Base-by-base conservation (phyloP, 441 rosid species). In the Hura crepitans region DNA sequence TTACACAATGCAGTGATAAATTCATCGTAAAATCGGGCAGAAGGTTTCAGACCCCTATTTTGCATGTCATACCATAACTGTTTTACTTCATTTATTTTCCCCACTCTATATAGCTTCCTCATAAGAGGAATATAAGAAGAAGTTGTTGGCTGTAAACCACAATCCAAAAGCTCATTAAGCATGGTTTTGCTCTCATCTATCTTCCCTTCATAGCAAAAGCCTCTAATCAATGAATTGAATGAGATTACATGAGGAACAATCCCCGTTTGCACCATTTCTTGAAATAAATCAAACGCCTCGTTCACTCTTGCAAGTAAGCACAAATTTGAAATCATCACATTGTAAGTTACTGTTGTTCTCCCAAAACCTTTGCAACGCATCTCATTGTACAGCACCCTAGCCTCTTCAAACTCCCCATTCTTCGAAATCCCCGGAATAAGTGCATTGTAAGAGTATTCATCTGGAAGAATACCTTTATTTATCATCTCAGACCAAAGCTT, bases 401-500 rank as follows among this genome's bases (percentile, higher is more conserved):
- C 88, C 64, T 70, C 81, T 61, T 73, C 65, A 22, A 82, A 43
- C 20, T 79, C 53, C 42, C 81, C 81, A 0, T 12, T n/a, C 76
- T 70, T 81, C 51, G 31, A 80, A 61, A 50, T 60, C 14, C 85
- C 88, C 18, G 67, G 54, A 67, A 86, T 79, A 69, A 86, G 43
- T 22, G 79, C 62, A 66, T 31, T 73, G 56, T 81, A 83, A n/a
- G 84, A 78, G 62, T 75, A 69, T 56, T 70, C 78, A 68, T 81
- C 73, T 13, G 88, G 88, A 54, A 47, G 58, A 55, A 84, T 69
- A 11, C 84, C 84, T 73, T 65, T 81, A 6, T 45, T 65, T 45
- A 80, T 72, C 90, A 86, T 84, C 74, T 84, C 87, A 72, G 69
- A 72, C 90, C 84, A 86, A 42, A 86, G 73, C 64, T 80, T 70